Percentiles rank a stretch among this genome's conserved stretches.
Evolutionary conservation across 495 filamentous ascomycete species (phyloP).

Genomic region (Cryomyces minteri): DNA sequence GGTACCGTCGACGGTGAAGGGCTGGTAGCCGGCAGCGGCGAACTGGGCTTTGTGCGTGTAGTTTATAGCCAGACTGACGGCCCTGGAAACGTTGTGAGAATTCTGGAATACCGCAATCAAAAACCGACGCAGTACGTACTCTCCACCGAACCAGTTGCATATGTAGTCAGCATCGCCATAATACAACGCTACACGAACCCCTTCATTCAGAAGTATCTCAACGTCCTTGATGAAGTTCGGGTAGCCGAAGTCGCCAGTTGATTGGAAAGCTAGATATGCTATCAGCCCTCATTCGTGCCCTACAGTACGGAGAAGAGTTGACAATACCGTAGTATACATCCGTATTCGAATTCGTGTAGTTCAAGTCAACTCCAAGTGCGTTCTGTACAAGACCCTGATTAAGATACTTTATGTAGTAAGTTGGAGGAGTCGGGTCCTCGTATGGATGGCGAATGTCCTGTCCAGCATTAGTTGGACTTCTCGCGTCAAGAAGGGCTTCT

Average conservation of each 20-base stretch:
- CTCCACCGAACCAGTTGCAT: constrained; percentile 36
- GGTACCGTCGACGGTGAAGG: constrained; percentile 18
- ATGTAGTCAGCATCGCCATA: constrained; percentile 31
- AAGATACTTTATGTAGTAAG: constrained; percentile 27
- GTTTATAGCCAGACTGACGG: constrained; percentile 34
- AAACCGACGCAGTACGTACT: not conserved
- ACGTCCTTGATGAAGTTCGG: constrained; percentile 26
- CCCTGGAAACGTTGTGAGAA: constrained; percentile 13
- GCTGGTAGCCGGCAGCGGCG: constrained; percentile 33
- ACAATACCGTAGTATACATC: constrained; percentile 14
- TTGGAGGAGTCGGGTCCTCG: constrained; percentile 29
- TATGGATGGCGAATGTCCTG: constrained; percentile 32
- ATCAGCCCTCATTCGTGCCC: constrained; percentile 1
- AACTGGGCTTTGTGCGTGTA: constrained; percentile 28
- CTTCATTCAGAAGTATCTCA: constrained; percentile 24
- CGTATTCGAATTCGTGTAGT: constrained; percentile 25
- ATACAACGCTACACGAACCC: constrained; percentile 25
- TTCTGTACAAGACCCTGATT: constrained; percentile 26
- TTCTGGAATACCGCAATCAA: not conserved
- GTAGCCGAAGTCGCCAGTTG: constrained; percentile 30
- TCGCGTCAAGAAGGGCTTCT: too few relatives aligned
- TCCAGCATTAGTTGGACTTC: constrained; percentile 1
- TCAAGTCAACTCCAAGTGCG: constrained; percentile 30
- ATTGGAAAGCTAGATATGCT: constrained; percentile 16
- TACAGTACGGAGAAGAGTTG: too few relatives aligned